Conservation (phyloP, 2,329 filamentous ascomycete genomes). For the Penicillium sp. region DNA sequence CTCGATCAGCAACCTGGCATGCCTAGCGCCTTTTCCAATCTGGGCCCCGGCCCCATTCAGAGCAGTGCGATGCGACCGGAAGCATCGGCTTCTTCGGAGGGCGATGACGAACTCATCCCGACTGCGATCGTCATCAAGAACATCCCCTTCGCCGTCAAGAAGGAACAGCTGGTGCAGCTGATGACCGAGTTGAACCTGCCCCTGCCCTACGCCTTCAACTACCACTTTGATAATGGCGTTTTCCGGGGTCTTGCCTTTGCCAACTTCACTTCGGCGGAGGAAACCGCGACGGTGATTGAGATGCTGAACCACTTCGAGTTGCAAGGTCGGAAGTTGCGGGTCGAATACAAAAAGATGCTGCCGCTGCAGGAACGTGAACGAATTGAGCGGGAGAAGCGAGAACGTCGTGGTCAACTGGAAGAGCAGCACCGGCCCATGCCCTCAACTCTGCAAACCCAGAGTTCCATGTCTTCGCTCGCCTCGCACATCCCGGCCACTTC, state of each 20-base stretch:
- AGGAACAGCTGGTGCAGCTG: conserved; percentile 84
- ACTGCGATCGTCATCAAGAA: conserved; percentile 99
- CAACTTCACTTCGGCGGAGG: conserved; percentile 93
- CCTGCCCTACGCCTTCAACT: conserved; percentile 97
- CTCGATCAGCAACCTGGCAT: conserved; percentile 53
- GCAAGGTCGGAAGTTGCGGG: conserved; percentile 85
- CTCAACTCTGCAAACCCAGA: conserved; percentile 67
- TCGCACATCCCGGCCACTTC: conserved; percentile 60
- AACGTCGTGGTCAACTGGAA: conserved; percentile 90
- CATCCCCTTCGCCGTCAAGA: conserved; percentile 96
- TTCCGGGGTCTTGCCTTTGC: conserved; percentile 95
- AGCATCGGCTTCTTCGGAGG: conserved; percentile 37
- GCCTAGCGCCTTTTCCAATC: conserved; percentile 44
- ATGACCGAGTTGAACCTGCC: conserved; percentile 95
- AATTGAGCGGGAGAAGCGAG: conserved; percentile 94
- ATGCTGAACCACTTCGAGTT: conserved; percentile 93
- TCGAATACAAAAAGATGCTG: conserved; percentile 99
- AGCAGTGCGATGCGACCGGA: conserved; percentile 42
- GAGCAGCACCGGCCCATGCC: conserved; percentile 82
- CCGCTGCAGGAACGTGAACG: conserved; percentile 89
- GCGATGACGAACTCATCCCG: conserved; percentile 81
- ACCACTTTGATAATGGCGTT: conserved; percentile 97
- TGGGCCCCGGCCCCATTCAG: conserved; percentile 41
- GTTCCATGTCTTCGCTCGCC: conserved; percentile 75
- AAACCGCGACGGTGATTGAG: conserved; percentile 88